A percentile compares a stretch with the other conserved stretches of the same genome.
These are phyloP conservation scores for Hypoxylon sp. DNA, from an alignment of 2,329 filamentous ascomycete species.

Conservation along the genomic window DNA sequence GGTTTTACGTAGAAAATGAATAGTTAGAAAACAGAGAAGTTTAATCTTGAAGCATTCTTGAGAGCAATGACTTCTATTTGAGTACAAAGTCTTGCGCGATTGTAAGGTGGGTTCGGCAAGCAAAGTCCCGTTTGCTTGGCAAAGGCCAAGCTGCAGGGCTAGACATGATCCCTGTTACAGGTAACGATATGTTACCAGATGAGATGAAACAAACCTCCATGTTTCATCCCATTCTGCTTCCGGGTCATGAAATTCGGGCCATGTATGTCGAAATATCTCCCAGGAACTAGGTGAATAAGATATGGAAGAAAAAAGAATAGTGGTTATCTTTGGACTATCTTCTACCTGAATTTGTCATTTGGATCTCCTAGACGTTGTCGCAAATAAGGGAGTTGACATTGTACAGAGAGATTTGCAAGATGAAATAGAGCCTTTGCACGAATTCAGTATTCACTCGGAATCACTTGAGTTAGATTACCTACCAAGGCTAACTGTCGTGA, in stretches of 20 bases:
- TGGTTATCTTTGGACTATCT: too few species aligned
- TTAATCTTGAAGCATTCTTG: not conserved
- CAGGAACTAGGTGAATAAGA: too few species aligned
- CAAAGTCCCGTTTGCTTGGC: not conserved
- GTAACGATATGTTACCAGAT: too few species aligned
- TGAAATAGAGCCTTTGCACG: not conserved
- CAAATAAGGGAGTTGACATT: too few species aligned
- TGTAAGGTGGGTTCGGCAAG: not conserved
- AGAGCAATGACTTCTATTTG: not conserved
- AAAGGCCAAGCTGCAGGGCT: too few species aligned
- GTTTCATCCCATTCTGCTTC: not conserved
- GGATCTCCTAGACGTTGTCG: too few species aligned
- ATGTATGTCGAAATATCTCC: too few species aligned
- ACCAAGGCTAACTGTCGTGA: not conserved
- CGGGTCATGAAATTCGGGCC: too few species aligned
- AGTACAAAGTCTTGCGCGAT: not conserved
- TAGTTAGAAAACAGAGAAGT: not conserved
- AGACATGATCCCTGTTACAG: too few species aligned
- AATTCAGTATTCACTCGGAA: too few species aligned
- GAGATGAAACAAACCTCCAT: not conserved
- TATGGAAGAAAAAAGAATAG: too few species aligned
- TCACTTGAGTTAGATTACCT: not conserved
- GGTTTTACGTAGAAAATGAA: not conserved
- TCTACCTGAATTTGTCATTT: too few species aligned
- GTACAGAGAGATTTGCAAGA: not conserved